These are phyloP conservation scores for Phytopythium aichiense DNA, from an alignment of 352 stramenopile genomes.

Conservation along the genomic window DNA sequence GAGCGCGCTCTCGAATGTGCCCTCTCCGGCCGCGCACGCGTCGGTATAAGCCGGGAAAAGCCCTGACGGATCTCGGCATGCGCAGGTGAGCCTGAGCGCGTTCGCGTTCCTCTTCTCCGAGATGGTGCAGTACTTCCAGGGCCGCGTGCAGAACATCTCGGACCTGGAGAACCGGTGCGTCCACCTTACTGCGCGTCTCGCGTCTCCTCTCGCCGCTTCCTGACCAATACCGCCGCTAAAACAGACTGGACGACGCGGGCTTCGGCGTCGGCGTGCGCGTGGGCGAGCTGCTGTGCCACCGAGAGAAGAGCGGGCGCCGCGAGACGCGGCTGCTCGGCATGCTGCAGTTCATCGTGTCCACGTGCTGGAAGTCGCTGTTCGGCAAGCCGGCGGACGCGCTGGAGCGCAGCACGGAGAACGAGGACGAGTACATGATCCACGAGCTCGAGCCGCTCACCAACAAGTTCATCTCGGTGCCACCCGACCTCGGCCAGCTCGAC, in stretches of 20 bases:
- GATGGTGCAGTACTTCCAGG: constrained; percentile 98
- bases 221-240: not conserved
- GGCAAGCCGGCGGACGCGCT: constrained; percentile 95
- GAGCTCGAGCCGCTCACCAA: constrained; percentile 92
- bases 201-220: not conserved
- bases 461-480: constrained; percentile 95
- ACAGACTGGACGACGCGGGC: constrained; percentile 90
- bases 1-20: not conserved
- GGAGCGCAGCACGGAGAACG: constrained; percentile 95
- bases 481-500: constrained; percentile 94
- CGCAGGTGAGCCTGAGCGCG: constrained; percentile 89
- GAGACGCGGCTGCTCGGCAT: constrained; percentile 86
- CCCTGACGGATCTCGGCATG: not conserved
- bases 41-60: not conserved
- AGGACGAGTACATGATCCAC: constrained; percentile 99
- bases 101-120: constrained; percentile 98
- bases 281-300: constrained; percentile 90
- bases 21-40: not conserved
- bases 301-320: constrained; percentile 72
- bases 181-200: too few relatives aligned
- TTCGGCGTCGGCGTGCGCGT: constrained; percentile 95
- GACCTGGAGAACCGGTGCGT: constrained; percentile 91
- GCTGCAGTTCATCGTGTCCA: constrained; percentile 93
- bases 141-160: constrained; percentile 93
- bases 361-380: constrained; percentile 95